phyloP scores from a whole-genome alignment of 2,329 filamentous ascomycete species.

The Chaetoscypha palmicola region DNA sequence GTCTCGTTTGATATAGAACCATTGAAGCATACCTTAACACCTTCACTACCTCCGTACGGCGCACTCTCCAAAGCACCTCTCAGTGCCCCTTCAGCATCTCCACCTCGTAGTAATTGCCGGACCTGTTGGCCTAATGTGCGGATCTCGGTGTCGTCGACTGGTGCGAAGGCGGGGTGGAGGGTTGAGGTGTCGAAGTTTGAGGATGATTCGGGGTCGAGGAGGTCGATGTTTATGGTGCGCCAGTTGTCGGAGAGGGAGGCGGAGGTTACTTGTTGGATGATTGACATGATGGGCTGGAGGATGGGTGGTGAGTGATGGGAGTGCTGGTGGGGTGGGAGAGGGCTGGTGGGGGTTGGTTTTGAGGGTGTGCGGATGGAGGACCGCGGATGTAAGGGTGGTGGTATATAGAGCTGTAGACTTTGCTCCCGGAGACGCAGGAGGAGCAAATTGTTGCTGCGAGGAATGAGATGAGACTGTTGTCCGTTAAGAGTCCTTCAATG shows the following conservation, averaged over 20 bases:
- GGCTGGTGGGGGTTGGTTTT: constrained; percentile 4
- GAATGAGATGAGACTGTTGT: too few relatives aligned
- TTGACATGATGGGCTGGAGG: constrained; percentile 44
- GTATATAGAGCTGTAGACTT: too few relatives aligned
- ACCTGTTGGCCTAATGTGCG: constrained; percentile 74
- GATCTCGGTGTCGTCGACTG: constrained; percentile 70
- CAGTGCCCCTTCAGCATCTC: constrained; percentile 81
- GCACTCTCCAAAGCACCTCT: constrained; percentile 78
- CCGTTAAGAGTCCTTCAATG: too few relatives aligned
- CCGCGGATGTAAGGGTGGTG: too few relatives aligned
- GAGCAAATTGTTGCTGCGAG: too few relatives aligned
- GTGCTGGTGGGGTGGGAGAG: neutral
- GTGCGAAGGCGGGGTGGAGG: constrained; percentile 68
- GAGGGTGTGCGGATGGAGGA: too few relatives aligned
- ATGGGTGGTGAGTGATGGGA: neutral
- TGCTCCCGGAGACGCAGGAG: too few relatives aligned
- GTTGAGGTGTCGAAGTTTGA: constrained; percentile 86
- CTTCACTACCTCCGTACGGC: constrained; percentile 59
- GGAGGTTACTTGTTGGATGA: constrained; percentile 58
- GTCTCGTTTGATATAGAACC: too few relatives aligned
- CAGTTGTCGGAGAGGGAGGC: constrained; percentile 57
- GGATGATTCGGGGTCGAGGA: constrained; percentile 80
- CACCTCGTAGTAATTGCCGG: constrained; percentile 77
- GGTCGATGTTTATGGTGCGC: constrained; percentile 93
- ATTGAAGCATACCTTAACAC: constrained; percentile 51